phyloP scores from a whole-genome alignment of 106 monocot species.

The Platanthera guangdongensis region DNA sequence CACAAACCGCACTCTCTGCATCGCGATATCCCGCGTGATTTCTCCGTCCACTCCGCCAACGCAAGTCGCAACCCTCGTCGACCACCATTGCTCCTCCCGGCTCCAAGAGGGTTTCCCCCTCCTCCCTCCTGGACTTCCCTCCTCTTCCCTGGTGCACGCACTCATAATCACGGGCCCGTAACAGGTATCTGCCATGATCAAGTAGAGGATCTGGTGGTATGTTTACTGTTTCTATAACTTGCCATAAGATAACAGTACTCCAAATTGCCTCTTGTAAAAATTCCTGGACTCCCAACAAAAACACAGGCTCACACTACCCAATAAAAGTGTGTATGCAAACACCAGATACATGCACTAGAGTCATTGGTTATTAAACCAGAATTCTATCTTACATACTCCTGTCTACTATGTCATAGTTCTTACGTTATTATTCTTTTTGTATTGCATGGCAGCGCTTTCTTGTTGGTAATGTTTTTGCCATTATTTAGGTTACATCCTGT shows the following conservation, averaged over 20 bases:
- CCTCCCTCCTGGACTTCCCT: too few species aligned
- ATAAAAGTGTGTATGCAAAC: background rate
- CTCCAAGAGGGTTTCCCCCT: too few species aligned
- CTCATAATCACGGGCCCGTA: too few species aligned
- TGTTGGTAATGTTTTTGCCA: background rate
- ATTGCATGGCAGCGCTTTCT: background rate
- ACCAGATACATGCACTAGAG: background rate
- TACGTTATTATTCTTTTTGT: background rate
- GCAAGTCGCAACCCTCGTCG: too few species aligned
- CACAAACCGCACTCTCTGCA: too few species aligned
- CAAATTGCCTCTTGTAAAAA: background rate
- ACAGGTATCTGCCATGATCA: constrained; percentile 61
- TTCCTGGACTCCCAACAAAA: too few species aligned
- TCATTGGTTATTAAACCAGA: too few species aligned
- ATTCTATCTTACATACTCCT: background rate
- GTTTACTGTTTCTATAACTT: background rate
- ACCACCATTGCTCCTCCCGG: too few species aligned
- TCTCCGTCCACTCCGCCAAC: too few species aligned
- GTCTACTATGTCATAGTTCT: background rate
- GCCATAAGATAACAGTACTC: background rate
- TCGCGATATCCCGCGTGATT: too few species aligned
- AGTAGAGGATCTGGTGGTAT: constrained; percentile 72
- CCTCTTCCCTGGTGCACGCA: too few species aligned
- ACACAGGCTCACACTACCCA: background rate
- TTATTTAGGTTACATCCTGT: constrained; percentile 61